A percentile compares a stretch with the other conserved stretches of the same genome.
These are phyloP conservation scores for Peniophora sp. DNA, from an alignment of 1,284 basidiomycete species.

Conservation along the genomic window DNA sequence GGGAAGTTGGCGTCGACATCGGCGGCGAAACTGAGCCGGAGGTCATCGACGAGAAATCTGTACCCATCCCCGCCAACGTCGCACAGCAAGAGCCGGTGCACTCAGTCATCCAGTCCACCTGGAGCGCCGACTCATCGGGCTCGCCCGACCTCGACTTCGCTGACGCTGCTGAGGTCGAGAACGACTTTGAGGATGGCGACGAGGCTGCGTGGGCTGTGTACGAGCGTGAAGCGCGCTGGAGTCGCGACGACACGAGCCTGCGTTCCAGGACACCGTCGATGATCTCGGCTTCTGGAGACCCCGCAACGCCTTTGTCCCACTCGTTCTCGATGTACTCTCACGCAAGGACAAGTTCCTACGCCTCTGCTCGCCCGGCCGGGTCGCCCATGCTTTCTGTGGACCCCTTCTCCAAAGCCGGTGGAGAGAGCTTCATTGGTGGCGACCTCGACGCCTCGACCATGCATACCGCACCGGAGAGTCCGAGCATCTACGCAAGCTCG, in stretches of 20 bases:
- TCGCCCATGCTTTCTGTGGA: slow-evolving; percentile 49
- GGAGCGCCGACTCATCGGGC: slow-evolving; percentile 52
- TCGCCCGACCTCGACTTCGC: slow-evolving; percentile 58
- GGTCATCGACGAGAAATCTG: slow-evolving; percentile 7
- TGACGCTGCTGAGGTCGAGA: slow-evolving; percentile 23
- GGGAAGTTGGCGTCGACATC: slow-evolving; percentile 69
- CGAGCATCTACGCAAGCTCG: slow-evolving; percentile 31
- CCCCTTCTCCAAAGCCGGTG: slow-evolving; percentile 46
- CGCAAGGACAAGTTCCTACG: slow-evolving; percentile 29
- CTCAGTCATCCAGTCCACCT: slow-evolving; percentile 22
- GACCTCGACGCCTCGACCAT: slow-evolving; percentile 54
- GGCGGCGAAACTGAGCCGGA: slow-evolving; percentile 33
- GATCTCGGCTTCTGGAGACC: slow-evolving; percentile 8
- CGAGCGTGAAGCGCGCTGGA: slow-evolving; percentile 26
- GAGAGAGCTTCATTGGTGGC: slow-evolving; percentile 37
- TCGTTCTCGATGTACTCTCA: slow-evolving; percentile 31
- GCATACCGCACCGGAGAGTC: slow-evolving; percentile 65
- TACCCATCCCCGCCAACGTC: slow-evolving; percentile 13
- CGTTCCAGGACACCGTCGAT: slow-evolving; percentile 17
- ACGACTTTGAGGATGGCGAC: slow-evolving; percentile 19
- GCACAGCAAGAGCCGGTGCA: slow-evolving; percentile 16
- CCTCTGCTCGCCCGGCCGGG: slow-evolving; percentile 38
- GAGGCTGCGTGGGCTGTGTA: slow-evolving; percentile 30
- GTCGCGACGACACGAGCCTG: slow-evolving; percentile 19
- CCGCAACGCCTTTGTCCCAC: slow-evolving; percentile 12